A percentile compares a stretch with the other conserved stretches of the same genome.
Conservation (phyloP, 164 flowering plant genomes). For the Umbilicus rupestris region DNA sequence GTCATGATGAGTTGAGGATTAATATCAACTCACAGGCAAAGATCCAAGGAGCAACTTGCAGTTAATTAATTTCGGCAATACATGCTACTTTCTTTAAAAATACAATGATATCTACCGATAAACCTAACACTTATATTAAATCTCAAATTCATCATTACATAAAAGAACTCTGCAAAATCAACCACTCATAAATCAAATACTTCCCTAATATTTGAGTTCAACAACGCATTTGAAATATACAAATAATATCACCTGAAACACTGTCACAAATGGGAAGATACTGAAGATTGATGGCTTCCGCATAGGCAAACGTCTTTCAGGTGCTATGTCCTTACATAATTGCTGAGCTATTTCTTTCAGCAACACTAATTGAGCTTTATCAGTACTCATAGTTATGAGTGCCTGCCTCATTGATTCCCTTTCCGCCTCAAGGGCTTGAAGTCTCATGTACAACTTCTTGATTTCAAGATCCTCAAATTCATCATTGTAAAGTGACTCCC, state of each 20-base stretch:
- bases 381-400: constrained; percentile 77
- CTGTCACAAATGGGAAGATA: constrained; percentile 41
- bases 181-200: not conserved
- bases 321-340: constrained; percentile 57
- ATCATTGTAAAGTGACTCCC: constrained; percentile 27
- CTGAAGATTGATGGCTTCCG: constrained; percentile 41
- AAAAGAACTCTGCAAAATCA: not conserved
- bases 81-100: not conserved
- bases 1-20: constrained; percentile 1
- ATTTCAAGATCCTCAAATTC: constrained; percentile 62
- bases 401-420: constrained; percentile 94
- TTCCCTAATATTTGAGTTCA: not conserved
- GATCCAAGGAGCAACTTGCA: not conserved
- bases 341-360: constrained; percentile 90
- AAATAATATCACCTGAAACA: constrained; percentile 48
- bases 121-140: not conserved
- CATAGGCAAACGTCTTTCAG: constrained; percentile 41
- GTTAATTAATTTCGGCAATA: not conserved
- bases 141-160: not conserved
- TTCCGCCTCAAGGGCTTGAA: constrained; percentile 95
- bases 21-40: not conserved
- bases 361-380: constrained; percentile 76
- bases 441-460: constrained; percentile 71
- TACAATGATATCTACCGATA: not conserved
- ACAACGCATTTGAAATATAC: not conserved